Evolutionary conservation across 139 green algal species (phyloP).

Genomic region (Micractinium conductrix): DNA sequence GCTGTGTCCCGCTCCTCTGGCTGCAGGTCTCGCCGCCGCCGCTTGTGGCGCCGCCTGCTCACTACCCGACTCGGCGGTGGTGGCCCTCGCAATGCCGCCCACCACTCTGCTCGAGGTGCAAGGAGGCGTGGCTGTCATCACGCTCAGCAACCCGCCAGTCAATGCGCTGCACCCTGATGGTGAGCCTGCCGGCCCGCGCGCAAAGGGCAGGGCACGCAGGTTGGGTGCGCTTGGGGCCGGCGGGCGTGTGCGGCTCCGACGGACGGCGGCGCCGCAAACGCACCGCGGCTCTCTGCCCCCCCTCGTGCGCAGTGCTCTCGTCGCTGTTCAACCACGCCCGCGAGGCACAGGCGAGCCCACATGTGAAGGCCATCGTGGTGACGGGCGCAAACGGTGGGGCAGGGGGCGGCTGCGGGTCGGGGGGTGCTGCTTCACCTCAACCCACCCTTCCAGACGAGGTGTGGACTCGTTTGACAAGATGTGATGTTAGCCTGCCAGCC

Average conservation of each 20-base stretch:
- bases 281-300: background rate
- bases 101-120: constrained; percentile 17
- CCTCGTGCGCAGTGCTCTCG: constrained; percentile 75
- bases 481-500: background rate
- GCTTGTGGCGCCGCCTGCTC: too few species aligned
- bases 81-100: too few species aligned
- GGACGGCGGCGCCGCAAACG: too few species aligned
- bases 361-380: constrained; percentile 92
- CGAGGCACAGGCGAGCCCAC: constrained; percentile 69
- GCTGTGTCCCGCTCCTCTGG: too few species aligned
- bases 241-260: too few species aligned
- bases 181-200: constrained; percentile 30
- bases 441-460: too few species aligned
- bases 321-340: constrained; percentile 80
- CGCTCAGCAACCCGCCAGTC: constrained; percentile 91
- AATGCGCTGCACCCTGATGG: constrained; percentile 93
- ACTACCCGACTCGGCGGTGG: too few species aligned
- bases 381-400: constrained; percentile 65
- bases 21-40: too few species aligned
- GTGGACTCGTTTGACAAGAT: too few species aligned
- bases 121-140: constrained; percentile 90
- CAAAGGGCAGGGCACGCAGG: background rate
- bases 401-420: too few species aligned
- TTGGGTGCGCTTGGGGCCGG: too few species aligned
- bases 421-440: too few species aligned